Base-by-base conservation (phyloP, 1,139 yeast genomes). In the Geotrichum phurueaensis region DNA sequence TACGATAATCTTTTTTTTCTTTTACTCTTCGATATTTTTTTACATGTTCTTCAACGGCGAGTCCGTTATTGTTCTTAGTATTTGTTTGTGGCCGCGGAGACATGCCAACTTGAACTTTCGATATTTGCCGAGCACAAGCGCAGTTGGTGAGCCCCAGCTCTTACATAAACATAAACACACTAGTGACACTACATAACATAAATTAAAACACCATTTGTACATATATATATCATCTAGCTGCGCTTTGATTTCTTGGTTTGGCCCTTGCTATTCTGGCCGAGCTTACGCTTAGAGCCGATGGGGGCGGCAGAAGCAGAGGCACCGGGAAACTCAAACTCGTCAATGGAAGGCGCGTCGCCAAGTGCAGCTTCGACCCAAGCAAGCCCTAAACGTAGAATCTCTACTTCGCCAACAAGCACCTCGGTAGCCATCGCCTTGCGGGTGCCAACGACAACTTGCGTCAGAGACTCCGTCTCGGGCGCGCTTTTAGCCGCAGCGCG, bases 401-500 rank as follows among this genome's bases (percentile, higher is more conserved):
- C 62, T 27, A 66, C 62, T 52, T 70, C 73, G 4, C 71, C 69
- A 1, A 65, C 49, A 10, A 70, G 60, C 18, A 70, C 65, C 51
- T 70, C 71, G 6, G 58, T 51, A 7, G 69, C 66, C 71, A 69
- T 69, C 9, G 60, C 65, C 23, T 60, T 29, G 2, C 61, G 66
- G n/a, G 68, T 65, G n/a, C 59, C 54, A 13, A 61, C 52, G 4
- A 68, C 66, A 12, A 39, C 45, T 39, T 39, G 45, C 15, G 45
- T 12, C 2, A 39, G 20, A 3, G 45, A 39, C 2, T 51, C 25
- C 10, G 56, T 47, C 15, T 45, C 56, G 22, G 6, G 45, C 15
- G 60, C 64, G 18, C 65, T 68, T 13, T 51, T 45, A 48, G 54
- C 2, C 10, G 49, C 27, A 13, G 29, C 27, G 6, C 45, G 45